phyloP scores from a whole-genome alignment of 768 basidiomycete species.

The Mycena haematopus region DNA sequence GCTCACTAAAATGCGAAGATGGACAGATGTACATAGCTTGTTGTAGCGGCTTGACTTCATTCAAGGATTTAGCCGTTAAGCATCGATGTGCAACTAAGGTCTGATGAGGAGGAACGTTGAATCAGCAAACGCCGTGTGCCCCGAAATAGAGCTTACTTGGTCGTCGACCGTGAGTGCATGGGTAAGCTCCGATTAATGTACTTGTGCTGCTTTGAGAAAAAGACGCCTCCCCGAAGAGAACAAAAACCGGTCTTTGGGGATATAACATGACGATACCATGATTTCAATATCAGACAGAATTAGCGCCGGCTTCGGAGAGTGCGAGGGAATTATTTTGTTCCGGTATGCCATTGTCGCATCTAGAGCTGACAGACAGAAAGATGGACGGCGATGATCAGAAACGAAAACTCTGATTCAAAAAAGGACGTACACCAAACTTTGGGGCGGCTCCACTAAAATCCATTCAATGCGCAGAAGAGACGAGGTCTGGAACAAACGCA shows the following conservation, averaged over 20 bases:
- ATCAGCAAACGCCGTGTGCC: too few relatives aligned
- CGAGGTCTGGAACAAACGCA: too few relatives aligned
- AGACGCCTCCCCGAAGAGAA: background rate
- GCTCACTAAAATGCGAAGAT: slow-evolving; percentile 19
- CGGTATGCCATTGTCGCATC: background rate
- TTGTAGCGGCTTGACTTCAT: background rate
- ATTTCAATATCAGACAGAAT: background rate
- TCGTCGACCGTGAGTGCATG: too few relatives aligned
- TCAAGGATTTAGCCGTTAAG: slow-evolving; percentile 14
- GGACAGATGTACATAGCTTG: slow-evolving; percentile 13
- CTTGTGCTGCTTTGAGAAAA: slow-evolving; percentile 6
- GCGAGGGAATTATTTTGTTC: background rate
- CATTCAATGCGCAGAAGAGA: background rate
- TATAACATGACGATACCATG: background rate
- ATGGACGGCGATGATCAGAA: slow-evolving; percentile 11
- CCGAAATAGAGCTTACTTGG: too few relatives aligned
- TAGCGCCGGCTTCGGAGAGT: background rate
- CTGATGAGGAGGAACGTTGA: slow-evolving; percentile 5
- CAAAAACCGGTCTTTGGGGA: background rate
- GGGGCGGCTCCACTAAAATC: background rate
- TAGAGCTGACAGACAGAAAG: slow-evolving; percentile 2
- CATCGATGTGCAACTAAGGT: background rate
- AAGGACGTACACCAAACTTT: background rate
- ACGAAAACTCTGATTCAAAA: background rate
- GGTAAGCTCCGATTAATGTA: too few relatives aligned